Evolutionary conservation across 352 stramenopile species (phyloP), one percentile per base, ranked within the genome.

Genomic region (Phytophthora tubulina): DNA sequence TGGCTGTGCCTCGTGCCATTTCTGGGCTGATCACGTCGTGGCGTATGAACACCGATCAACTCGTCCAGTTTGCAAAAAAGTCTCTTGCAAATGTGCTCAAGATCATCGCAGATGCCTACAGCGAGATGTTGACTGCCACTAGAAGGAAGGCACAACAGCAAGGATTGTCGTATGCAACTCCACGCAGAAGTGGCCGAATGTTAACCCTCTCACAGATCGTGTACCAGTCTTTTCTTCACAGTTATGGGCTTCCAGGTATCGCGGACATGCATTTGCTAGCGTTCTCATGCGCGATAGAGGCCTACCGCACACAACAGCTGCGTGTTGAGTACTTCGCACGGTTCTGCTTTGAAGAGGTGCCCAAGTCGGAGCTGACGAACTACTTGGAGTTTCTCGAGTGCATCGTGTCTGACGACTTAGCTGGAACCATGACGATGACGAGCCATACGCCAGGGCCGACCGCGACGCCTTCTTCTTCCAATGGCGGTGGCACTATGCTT

Each of bases 201-300:
- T 63, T 92, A 27, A 82, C 84, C 7, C 79, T 94, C 3, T 85
- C 84, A 1, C 83, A 93, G 46, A 84, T 94, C 35, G 86, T 93
- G 35, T 96, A 94, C 62, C 87, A 95, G 69, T 89, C 86, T 36
- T 93, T 95, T 61, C 66, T 96, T 44, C 87, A 95, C 59, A 88
- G 78, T 50, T 95, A 95, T n/a, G 89, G 85, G 0, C 72, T 94
- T 0, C 89, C 89, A 3, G 75, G 70, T 3, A 95, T 95, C 53
- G 88, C 88, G 4, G 89, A 94, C 52, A 92, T 91, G 83, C 87
- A 96, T 41, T 50, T 96, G 38, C 67, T 95, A 14, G 87, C 85
- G 0, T 91, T 94, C 39, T 89, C 85, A 2, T 92, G 81, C 53
- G 85, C 89, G 6, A 55, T 94, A 0, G 89, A 96, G 41, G 67